Evolutionary conservation across 2,329 filamentous ascomycete species (phyloP).

Genomic region (Cryphonectria radicalis): DNA sequence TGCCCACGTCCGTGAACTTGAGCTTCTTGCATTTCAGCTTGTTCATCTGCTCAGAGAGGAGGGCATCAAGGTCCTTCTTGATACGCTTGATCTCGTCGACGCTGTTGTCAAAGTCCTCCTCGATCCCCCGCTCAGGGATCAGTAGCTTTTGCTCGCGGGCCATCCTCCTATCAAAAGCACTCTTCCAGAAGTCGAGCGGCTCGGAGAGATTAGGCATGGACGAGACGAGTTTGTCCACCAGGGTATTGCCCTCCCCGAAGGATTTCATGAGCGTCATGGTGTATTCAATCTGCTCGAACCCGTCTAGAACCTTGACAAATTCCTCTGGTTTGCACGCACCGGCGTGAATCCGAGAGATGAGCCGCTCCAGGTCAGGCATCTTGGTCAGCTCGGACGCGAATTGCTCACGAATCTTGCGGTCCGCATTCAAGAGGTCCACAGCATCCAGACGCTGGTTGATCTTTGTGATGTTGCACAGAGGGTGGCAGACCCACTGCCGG

Average conservation of each 20-base stretch:
- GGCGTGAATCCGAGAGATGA: conserved; percentile 94
- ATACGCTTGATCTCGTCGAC: conserved; percentile 76
- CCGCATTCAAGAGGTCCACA: conserved; percentile 88
- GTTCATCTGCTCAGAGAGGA: conserved; percentile 73
- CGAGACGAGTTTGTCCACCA: conserved; percentile 81
- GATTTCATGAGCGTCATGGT: conserved; percentile 80
- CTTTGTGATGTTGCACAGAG: conserved; percentile 79
- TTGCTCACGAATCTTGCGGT: conserved; percentile 78
- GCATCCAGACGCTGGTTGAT: conserved; percentile 96
- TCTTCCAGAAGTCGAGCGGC: conserved; percentile 82
- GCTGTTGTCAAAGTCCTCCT: conserved; percentile 89
- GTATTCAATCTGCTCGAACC: conserved; percentile 97
- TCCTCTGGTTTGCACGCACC: conserved; percentile 88
- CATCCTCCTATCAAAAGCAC: conserved; percentile 82
- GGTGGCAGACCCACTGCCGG: conserved; percentile 96
- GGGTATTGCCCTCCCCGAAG: conserved; percentile 76
- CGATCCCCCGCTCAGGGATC: conserved; percentile 83
- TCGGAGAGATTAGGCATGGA: conserved; percentile 84
- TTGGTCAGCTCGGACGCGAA: conserved; percentile 88
- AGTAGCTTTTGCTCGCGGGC: conserved; percentile 81
- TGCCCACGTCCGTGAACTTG: conserved; percentile 84
- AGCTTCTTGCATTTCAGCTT: conserved; percentile 75
- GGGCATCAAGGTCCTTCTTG: conserved; percentile 69
- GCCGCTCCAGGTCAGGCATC: conserved; percentile 90
- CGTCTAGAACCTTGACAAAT: conserved; percentile 90